A percentile compares a stretch with the other conserved stretches of the same genome.
Evolutionary conservation across 805 yeast genomes (phyloP).

Genomic region (Hanseniaspora vineae): DNA sequence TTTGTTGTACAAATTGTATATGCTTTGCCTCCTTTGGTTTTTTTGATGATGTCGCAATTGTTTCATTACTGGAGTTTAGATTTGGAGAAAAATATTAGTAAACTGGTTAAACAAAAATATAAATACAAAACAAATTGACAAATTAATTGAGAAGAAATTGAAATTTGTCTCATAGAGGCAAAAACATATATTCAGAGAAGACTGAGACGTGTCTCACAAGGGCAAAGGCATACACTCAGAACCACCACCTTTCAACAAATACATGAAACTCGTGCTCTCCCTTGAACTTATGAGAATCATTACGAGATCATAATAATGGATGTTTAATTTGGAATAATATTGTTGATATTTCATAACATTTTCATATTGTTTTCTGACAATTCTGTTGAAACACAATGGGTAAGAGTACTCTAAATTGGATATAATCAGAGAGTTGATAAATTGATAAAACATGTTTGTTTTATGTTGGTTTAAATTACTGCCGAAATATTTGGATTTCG

Average conservation of each 20-base stretch:
- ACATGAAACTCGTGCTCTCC: constrained; percentile 14
- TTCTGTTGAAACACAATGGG: constrained; percentile 22
- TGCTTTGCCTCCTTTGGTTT: constrained; percentile 16
- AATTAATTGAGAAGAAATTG: constrained; percentile 1
- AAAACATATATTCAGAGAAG: too few species aligned
- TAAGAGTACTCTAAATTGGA: constrained; percentile 24
- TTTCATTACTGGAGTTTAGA: constrained; percentile 14
- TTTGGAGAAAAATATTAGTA: constrained; percentile 13
- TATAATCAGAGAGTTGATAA: constrained; percentile 10
- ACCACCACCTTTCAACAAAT: constrained; percentile 6
- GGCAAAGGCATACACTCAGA: constrained; percentile 1
- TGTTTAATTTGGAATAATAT: constrained; percentile 13
- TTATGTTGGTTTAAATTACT: background rate
- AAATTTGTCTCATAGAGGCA: too few species aligned
- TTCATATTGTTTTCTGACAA: constrained; percentile 12
- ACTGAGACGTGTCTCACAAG: too few species aligned
- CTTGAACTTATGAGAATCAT: constrained; percentile 10
- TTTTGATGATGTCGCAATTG: constrained; percentile 9
- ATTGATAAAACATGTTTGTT: background rate
- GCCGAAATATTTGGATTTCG: background rate
- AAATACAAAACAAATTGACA: constrained; percentile 21
- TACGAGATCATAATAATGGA: constrained; percentile 13
- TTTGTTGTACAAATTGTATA: constrained; percentile 7
- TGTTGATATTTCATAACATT: constrained; percentile 16
- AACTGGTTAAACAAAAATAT: constrained; percentile 17